Evolutionary conservation across 2,329 filamentous ascomycete genomes (phyloP), one percentile per base, ranked within the genome.

Genomic region (Calcarisporium arbuscula): DNA sequence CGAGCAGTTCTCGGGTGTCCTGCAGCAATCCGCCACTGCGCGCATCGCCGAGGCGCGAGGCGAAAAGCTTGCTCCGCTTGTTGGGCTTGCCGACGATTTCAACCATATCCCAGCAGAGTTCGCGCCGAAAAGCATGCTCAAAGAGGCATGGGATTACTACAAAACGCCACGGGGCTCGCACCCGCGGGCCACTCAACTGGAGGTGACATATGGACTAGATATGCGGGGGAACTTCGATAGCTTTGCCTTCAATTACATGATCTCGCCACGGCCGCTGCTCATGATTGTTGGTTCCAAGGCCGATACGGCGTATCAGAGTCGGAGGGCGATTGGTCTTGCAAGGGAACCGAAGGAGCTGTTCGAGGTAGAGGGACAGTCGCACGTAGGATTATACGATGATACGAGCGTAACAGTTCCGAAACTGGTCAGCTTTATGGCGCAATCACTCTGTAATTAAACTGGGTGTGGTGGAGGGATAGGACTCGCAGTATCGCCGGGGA

Each of bases 351-450:
- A 45, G 30, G 41, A 45, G 20, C 16, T 45, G 28, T 42, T 39
- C 19, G 23, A 39, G 19, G 23, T 44, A 14, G 7, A 21, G 15
- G 43, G 39, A 5, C 39, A 35, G 30, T 43, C 39, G 2, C 43
- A 45, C 20, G 39, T 45, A 20, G 38, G 39, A 16, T 15, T 41
- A 9, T 45, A 45, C n/a, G 41, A 45, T 36, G 29, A 36, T 25
- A 4, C 38, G 21, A 21, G 8, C 7, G 41, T 32, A 23, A 28
- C 36, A 14, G 35, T 29, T 8, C 43, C 35, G 8, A 45, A 44
- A 25, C 23, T 44, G 21, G 27, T 42, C 4, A 41, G 44, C 32
- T 66, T 57, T 25, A n/a, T n/a, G n/a, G n/a, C n/a, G n/a, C n/a
- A n/a, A n/a, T n/a, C n/a, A n/a, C n/a, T n/a, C n/a, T n/a, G n/a